A percentile compares a stretch with the other conserved stretches of the same genome.
Evolutionary conservation across 2,329 filamentous ascomycete genomes (phyloP).

Genomic region (Nemania serpens): DNA sequence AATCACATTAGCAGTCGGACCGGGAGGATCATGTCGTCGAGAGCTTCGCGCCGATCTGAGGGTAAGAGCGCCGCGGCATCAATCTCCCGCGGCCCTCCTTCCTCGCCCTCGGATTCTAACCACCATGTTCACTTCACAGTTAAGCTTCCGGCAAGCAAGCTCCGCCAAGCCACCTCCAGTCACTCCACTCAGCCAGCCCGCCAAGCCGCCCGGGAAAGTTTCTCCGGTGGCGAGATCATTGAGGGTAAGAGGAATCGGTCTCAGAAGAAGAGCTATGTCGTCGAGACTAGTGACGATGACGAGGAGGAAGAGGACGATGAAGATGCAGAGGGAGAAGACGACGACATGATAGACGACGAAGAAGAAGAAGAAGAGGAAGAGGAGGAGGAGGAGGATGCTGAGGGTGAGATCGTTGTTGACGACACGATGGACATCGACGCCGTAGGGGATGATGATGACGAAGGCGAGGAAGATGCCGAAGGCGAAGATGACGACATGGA

Average conservation of each 20-base stretch:
- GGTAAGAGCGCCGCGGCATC: constrained; percentile 51
- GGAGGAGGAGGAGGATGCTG: constrained; percentile 44
- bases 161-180: constrained; percentile 55
- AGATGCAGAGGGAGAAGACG: constrained; percentile 45
- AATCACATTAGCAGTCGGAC: constrained; percentile 42
- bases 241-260: constrained; percentile 58
- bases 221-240: constrained; percentile 53
- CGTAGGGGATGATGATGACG: constrained; percentile 49
- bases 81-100: constrained; percentile 50
- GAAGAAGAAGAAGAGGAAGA: constrained; percentile 31
- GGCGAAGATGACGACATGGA: constrained; percentile 59
- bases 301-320: constrained; percentile 50
- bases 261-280: constrained; percentile 63
- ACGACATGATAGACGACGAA: constrained; percentile 47
- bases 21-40: constrained; percentile 54
- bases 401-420: constrained; percentile 42
- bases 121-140: constrained; percentile 57
- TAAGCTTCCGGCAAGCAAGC: constrained; percentile 57
- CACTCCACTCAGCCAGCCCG: constrained; percentile 42
- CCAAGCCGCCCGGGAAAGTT: constrained; percentile 43
- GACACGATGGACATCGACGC: constrained; percentile 50
- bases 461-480: constrained; percentile 53
- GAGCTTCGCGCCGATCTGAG: constrained; percentile 54
- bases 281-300: constrained; percentile 56
- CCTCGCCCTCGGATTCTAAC: constrained; percentile 49